Evolutionary conservation across 768 basidiomycete species (phyloP).

Genomic region (Kwoniella sp.): DNA sequence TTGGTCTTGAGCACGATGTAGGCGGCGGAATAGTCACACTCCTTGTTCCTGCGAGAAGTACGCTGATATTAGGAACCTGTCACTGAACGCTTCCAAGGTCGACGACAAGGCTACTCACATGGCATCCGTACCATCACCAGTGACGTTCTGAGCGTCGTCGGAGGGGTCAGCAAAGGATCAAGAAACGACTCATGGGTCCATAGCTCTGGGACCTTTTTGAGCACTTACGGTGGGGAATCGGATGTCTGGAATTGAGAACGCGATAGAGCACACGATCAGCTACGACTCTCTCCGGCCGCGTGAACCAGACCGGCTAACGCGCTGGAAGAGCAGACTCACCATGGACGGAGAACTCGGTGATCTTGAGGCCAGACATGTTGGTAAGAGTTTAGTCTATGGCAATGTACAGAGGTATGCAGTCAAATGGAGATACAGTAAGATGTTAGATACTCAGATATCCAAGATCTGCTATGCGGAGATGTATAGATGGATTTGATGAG

Average conservation of each 20-base stretch:
- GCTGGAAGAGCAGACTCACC: constrained; percentile 51
- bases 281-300: not conserved
- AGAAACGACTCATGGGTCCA: not conserved
- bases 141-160: constrained; percentile 62
- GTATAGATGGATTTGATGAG: not conserved
- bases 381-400: not conserved
- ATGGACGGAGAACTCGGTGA: constrained; percentile 54
- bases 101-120: constrained; percentile 63
- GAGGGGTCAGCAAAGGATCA: not conserved
- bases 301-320: not conserved
- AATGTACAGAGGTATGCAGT: not conserved
- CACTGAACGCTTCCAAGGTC: not conserved
- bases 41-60: constrained; percentile 72
- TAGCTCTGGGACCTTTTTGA: not conserved
- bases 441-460: too few relatives aligned
- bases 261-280: not conserved
- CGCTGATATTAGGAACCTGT: not conserved
- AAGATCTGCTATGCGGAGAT: too few relatives aligned
- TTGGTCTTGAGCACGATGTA: constrained; percentile 80
- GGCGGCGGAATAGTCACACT: constrained; percentile 94
- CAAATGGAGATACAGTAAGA: too few relatives aligned
- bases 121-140: constrained; percentile 90
- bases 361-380: constrained; percentile 46
- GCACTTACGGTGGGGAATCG: constrained; percentile 73
- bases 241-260: constrained; percentile 64